phyloP scores from a whole-genome alignment of 2,329 filamentous ascomycete genomes.

The Teratosphaeria pseudoeucalypti region DNA sequence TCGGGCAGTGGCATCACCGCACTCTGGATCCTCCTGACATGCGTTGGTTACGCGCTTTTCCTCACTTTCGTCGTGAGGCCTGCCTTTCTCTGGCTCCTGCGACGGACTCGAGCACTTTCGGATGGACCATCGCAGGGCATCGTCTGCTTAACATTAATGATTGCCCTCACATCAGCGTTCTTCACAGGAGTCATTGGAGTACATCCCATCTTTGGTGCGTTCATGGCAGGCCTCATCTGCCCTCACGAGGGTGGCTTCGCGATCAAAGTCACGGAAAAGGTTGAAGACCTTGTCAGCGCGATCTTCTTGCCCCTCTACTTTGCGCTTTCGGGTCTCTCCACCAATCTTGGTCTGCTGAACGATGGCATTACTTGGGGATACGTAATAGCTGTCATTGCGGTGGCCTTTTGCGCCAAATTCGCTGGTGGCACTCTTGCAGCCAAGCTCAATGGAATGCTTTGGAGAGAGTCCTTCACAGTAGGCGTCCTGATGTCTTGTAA shows the following conservation, averaged over 20 bases:
- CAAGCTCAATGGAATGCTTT: slow-evolving; percentile 63
- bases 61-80: slow-evolving; percentile 65
- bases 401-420: slow-evolving; percentile 80
- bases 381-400: slow-evolving; percentile 67
- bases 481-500: slow-evolving; percentile 94
- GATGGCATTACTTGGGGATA: slow-evolving; percentile 81
- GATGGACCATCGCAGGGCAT: slow-evolving; percentile 82
- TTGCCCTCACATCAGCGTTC: slow-evolving; percentile 70
- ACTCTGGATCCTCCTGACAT: slow-evolving; percentile 71
- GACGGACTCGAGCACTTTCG: slow-evolving; percentile 64
- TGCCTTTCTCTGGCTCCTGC: slow-evolving; percentile 61
- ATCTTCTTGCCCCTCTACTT: slow-evolving; percentile 89
- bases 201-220: slow-evolving; percentile 89
- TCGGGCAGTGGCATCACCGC: slow-evolving; percentile 72
- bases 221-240: slow-evolving; percentile 79
- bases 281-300: slow-evolving; percentile 79
- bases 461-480: slow-evolving; percentile 83
- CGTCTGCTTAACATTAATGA: slow-evolving; percentile 69
- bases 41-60: slow-evolving; percentile 65
- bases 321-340: slow-evolving; percentile 79
- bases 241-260: slow-evolving; percentile 84
- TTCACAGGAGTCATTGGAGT: slow-evolving; percentile 87
- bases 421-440: slow-evolving; percentile 72
- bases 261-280: slow-evolving; percentile 84
- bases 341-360: slow-evolving; percentile 74